These are phyloP conservation scores for Cladosporium sp. DNA, from an alignment of 2,329 filamentous ascomycete genomes.

Conservation along the genomic window DNA sequence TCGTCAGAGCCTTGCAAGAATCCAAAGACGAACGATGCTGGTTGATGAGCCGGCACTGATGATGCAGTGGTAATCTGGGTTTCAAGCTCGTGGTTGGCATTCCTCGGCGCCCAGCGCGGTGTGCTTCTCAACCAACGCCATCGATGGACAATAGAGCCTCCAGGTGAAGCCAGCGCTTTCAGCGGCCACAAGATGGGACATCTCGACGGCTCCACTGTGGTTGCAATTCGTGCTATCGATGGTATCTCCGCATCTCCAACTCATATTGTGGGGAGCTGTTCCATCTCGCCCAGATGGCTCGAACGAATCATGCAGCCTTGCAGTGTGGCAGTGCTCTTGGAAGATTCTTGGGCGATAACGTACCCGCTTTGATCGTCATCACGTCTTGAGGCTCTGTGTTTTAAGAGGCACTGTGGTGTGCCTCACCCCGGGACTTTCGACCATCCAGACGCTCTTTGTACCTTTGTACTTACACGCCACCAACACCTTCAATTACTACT, in stretches of 20 bases:
- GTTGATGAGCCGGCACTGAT: not conserved
- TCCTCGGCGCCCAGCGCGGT: conserved; percentile 6
- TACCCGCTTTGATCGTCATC: conserved; percentile 3
- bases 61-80: conserved; percentile 4
- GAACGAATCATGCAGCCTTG: not conserved
- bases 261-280: conserved; percentile 8
- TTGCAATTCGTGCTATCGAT: not conserved
- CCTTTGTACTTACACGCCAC: conserved; percentile 2
- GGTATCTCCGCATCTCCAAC: not conserved
- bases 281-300: not conserved
- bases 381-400: not conserved
- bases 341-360: conserved; percentile 1
- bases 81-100: conserved; percentile 6
- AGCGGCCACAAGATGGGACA: not conserved
- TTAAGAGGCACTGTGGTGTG: conserved; percentile 7
- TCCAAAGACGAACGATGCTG: not conserved
- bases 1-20: conserved; percentile 1
- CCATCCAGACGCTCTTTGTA: conserved; percentile 1
- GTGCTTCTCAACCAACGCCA: not conserved
- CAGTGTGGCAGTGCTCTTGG: conserved; percentile 13
- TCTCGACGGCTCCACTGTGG: not conserved
- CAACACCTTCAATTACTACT: not conserved
- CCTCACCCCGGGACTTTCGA: not conserved
- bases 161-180: not conserved
- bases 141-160: conserved; percentile 11